Percentiles rank a stretch among this genome's conserved stretches.
phyloP scores from a whole-genome alignment of 2,329 filamentous ascomycete genomes.

The Fusarium proliferatum region DNA sequence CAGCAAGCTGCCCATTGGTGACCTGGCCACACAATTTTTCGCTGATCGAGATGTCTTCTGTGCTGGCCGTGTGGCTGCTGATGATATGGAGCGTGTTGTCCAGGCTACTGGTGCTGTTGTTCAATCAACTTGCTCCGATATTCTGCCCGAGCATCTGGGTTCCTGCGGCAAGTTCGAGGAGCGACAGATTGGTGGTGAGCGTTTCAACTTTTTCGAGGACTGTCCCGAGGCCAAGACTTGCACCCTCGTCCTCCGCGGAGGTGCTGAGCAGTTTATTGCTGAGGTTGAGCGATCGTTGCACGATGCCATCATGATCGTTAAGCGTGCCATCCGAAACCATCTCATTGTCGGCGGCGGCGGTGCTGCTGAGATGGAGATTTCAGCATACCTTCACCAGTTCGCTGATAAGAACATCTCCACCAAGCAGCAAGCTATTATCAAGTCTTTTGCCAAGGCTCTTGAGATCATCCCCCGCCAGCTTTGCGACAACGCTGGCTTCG shows the following conservation, averaged over 20 bases:
- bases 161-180: conserved; percentile 93
- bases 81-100: conserved; percentile 96
- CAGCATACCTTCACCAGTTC: conserved; percentile 89
- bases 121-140: conserved; percentile 97
- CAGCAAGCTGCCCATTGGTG: conserved; percentile 96
- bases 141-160: conserved; percentile 87
- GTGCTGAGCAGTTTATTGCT: conserved; percentile 98
- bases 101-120: conserved; percentile 92
- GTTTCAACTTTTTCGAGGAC: conserved; percentile 98
- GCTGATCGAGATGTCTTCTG: conserved; percentile 99
- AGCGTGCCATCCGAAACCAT: conserved; percentile 95
- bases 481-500: conserved; percentile 98
- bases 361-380: conserved; percentile 96
- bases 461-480: conserved; percentile 97
- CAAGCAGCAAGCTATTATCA: conserved; percentile 98
- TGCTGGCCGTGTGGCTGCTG: conserved; percentile 88
- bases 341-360: conserved; percentile 96
- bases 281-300: conserved; percentile 98
- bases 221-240: conserved; percentile 97
- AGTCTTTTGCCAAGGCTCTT: conserved; percentile 95
- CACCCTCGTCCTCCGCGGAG: conserved; percentile 93
- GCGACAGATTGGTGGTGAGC: conserved; percentile 95
- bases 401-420: conserved; percentile 92
- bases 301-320: conserved; percentile 99
- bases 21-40: conserved; percentile 97